Base-by-base conservation (phyloP, 345 rosid genomes). In the Salix arbutifolia region DNA sequence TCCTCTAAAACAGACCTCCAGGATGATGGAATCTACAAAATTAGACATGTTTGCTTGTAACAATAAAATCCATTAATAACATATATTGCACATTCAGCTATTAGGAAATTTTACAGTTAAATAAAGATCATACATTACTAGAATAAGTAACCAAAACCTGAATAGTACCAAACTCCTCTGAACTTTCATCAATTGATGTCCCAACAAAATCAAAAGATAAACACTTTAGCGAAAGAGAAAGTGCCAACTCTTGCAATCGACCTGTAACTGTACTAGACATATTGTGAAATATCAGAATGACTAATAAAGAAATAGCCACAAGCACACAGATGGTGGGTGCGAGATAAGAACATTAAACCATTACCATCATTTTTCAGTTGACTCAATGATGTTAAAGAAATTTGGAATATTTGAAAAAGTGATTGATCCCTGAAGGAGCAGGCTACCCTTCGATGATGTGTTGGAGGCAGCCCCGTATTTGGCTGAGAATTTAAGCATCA, bases 101-200 rank as follows among this genome's bases (percentile, higher is more conserved):
- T n/a, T 14, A 48, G 25, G 75, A 25, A 46, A 65, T 69, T 42
- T 42, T 18, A 53, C 26, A 73, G 53, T 23, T 2, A 35, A 69
- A 69, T 19, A 52, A 44, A 42, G 46, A 28, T 18, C 56, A 74
- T 38, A 33, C 16, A 56, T n/a, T 38, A 66, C 14, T 28, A 33
- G 30, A 31, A 72, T 33, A 23, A 48, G 19, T 28, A 58, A 72
- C 48, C 17, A 67, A 30, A 84, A 94, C 99, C 99, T 94, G 99
- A 82, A 96, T 94, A 38, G 98, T 94, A 79, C 98, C 99, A 88
- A 94, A 96, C 86, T 96, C 99, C 81, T 94, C 98, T 42, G 99
- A 92, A 80, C 97, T 92, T 89, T 96, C 99, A 83, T 96, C 99
- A 80, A 92, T 87, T 53, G 97, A 89, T 70, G 99, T 93, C 83